Evolutionary conservation across 805 yeast species (phyloP), one percentile per base, ranked within the genome.

Genomic region (Priceomyces melissophilus): DNA sequence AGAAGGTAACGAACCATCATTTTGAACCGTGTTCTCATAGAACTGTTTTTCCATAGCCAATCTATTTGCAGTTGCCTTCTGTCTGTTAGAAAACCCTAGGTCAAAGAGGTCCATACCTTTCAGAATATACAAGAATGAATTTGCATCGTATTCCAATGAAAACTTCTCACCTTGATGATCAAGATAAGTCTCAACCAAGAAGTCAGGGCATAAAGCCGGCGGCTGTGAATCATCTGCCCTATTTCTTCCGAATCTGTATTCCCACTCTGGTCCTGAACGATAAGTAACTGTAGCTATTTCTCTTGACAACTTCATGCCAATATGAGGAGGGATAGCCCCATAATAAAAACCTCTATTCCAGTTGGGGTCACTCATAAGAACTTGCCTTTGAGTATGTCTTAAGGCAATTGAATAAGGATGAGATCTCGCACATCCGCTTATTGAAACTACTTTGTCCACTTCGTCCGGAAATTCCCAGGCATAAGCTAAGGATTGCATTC

Each of bases 261-360:
- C 97, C 97, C 97, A 90, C 63, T 90, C 97, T 1, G 97, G 97
- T 2, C 97, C 97, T 1, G 96, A 87, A 50, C 97, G 73, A 61
- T 90, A 90, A 0, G 96, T 88, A 41, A 90, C 87, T 0, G 97
- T 90, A 26, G 96, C 96, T 37, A 90, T 87, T 60, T 88, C 96
- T 47, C 97, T 74, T 1, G 96, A 91, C 29, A 90, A 73, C 58
- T 90, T 90, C 96, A 90, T 89, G 11, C 97, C 97, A 16, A 84
- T 81, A 60, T 90, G 96, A 1, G 97, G 97, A 6, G 96, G 96
- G 1, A 89, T 68, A 4, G 64, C 59, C 41, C 78, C 87, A 58
- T 90, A 90, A 59, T 86, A 86, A 59, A 79, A 83, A 0, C 97
- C 97, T 48, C 96, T 75, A 49, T 84, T 84, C 97, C 97, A 90